Evolutionary conservation across 2,329 filamentous ascomycete genomes (phyloP).

Genomic region (Huntiella moniliformis): DNA sequence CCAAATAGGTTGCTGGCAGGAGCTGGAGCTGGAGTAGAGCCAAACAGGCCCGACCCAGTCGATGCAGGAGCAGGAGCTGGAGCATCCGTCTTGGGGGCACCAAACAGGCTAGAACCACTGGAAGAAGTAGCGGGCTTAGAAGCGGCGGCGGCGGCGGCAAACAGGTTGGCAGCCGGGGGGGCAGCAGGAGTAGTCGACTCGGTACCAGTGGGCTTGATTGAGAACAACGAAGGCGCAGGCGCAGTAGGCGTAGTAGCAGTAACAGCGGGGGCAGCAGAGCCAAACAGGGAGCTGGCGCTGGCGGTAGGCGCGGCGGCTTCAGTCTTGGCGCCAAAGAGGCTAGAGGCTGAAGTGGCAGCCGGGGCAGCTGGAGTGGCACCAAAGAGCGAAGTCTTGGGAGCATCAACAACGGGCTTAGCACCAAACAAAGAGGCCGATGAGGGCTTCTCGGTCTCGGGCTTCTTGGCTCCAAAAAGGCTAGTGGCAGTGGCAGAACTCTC

Average conservation of each 20-base stretch:
- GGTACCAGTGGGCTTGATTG: slow-evolving; percentile 13
- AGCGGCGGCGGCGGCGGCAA: slow-evolving; percentile 13
- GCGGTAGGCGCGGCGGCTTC: background rate
- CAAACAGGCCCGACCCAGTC: slow-evolving; percentile 21
- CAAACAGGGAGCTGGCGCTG: slow-evolving; percentile 6
- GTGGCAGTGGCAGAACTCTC: slow-evolving; percentile 18
- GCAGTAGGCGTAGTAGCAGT: slow-evolving; percentile 3
- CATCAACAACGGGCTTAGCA: slow-evolving; percentile 3
- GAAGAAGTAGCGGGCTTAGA: slow-evolving; percentile 2
- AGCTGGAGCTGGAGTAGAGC: slow-evolving; percentile 19
- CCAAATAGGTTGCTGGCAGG: slow-evolving; percentile 18
- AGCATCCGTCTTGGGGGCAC: slow-evolving; percentile 15
- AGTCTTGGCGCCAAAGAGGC: slow-evolving; percentile 13
- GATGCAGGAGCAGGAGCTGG: slow-evolving; percentile 14
- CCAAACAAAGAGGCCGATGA: slow-evolving; percentile 13
- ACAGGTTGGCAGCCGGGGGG: slow-evolving; percentile 18
- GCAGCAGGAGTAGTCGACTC: slow-evolving; percentile 16
- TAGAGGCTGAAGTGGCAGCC: slow-evolving; percentile 5
- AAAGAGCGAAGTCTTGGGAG: slow-evolving; percentile 9
- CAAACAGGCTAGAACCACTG: slow-evolving; percentile 6
- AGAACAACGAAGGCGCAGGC: slow-evolving; percentile 6
- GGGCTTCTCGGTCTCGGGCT: slow-evolving; percentile 13
- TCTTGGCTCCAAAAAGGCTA: slow-evolving; percentile 21
- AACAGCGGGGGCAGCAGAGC: background rate
- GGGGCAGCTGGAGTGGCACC: background rate